Base-by-base conservation (phyloP, 768 basidiomycete genomes). In the Collybia sordida region DNA sequence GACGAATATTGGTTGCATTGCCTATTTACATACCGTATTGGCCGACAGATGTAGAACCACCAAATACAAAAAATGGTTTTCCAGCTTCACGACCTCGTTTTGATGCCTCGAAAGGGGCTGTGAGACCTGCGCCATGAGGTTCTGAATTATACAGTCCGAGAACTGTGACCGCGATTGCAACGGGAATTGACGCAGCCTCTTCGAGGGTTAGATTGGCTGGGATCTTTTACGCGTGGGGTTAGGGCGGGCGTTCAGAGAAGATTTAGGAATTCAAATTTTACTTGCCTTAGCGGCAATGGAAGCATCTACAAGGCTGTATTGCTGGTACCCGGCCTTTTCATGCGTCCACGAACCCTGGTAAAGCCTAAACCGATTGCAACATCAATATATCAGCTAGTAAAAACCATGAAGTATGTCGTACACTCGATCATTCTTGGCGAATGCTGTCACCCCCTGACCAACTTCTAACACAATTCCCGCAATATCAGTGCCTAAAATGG, bases 351-450 rank as follows among this genome's bases (percentile, higher is more conserved):
- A 12, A 11, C 50, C 45, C 40, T 51, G 52, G 48, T 47, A 56
- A 11, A 56, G 23, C 3, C 56, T 56, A 23, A 1, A 17, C 6
- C 2, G 24, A 34, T 35, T 18, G 28, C n/a, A 34, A 12, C 1
- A 44, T 41, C 22, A 12, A 17, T 22, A 42, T 42, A 38, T n/a
- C 7, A 9, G 24, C 9, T 35, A 37, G 23, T 17, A 39, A 9
- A 48, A 8, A 34, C n/a, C n/a, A 47, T 50, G 25, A 44, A 27
- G 22, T 31, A 6, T 31, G 9, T 58, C 75, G 55, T 64, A 80
- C 79, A 84, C 78, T 61, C 72, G 67, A 59, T 83, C 80, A 1
- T 80, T 81, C 23, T 69, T 69, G 52, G 74, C 67, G 58, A 81
- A 75, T n/a, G 25, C 66, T 65, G 12, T 69, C 6, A 85, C 81